A percentile compares a stretch with the other conserved stretches of the same genome.
Conservation (phyloP, 306 rosid genomes). For the Prunus persica region DNA sequence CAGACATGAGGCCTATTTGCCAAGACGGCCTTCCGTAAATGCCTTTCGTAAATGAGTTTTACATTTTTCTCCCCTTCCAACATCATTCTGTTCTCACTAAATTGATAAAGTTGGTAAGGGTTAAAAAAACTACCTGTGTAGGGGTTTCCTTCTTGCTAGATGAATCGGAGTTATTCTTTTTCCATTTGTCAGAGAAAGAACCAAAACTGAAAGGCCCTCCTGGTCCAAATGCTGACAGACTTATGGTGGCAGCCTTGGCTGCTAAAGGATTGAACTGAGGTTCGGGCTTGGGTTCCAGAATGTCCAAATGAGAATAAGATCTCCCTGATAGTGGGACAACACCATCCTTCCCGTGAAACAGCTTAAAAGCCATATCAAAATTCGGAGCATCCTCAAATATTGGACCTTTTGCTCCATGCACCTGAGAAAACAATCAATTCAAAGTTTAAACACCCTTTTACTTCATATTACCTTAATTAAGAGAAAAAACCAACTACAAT, state of each 20-base stretch:
- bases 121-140: too few relatives aligned
- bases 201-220: slow-evolving; percentile 70
- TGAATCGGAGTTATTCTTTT: slow-evolving; percentile 57
- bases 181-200: slow-evolving; percentile 65
- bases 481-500: too few relatives aligned
- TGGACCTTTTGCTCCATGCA: slow-evolving; percentile 60
- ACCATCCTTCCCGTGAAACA: slow-evolving; percentile 86
- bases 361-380: slow-evolving; percentile 68
- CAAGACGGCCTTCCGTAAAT: too few relatives aligned
- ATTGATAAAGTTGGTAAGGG: too few relatives aligned
- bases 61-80: too few relatives aligned
- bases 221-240: slow-evolving; percentile 65
- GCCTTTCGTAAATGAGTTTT: too few relatives aligned
- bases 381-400: slow-evolving; percentile 80
- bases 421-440: slow-evolving; percentile 15
- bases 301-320: slow-evolving; percentile 24
- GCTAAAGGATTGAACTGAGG: slow-evolving; percentile 66
- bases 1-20: too few relatives aligned
- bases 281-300: too few relatives aligned
- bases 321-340: slow-evolving; percentile 64
- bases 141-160: slow-evolving; percentile 1
- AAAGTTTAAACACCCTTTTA: too few relatives aligned
- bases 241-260: slow-evolving; percentile 63
- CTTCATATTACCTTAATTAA: too few relatives aligned
- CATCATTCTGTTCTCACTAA: too few relatives aligned